phyloP scores from a whole-genome alignment of 2,329 filamentous ascomycete species.

The Zasmidium cellare region DNA sequence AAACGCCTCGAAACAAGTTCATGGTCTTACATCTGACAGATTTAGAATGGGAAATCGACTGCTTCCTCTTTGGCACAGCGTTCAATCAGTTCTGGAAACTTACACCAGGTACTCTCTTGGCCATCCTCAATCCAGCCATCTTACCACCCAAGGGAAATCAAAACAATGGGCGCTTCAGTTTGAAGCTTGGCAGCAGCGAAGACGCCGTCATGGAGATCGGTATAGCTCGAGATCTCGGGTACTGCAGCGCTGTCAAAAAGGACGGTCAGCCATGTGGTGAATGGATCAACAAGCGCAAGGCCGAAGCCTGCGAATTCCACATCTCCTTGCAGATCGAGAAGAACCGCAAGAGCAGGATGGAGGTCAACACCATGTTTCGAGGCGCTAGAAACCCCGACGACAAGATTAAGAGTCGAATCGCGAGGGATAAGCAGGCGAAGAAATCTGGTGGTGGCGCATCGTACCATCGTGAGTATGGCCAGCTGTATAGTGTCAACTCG shows the following conservation, averaged over 20 bases:
- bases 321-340: constrained; percentile 78
- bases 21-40: constrained; percentile 90
- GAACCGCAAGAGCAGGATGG: constrained; percentile 67
- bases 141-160: constrained; percentile 79
- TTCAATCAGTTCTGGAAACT: constrained; percentile 94
- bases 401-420: constrained; percentile 12
- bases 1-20: constrained; percentile 69
- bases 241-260: constrained; percentile 80
- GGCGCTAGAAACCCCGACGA: constrained; percentile 13
- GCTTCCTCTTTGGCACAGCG: constrained; percentile 88
- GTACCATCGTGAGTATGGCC: constrained; percentile 59
- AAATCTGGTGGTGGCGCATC: constrained; percentile 43
- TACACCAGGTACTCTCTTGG: constrained; percentile 85
- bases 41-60: constrained; percentile 83
- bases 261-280: constrained; percentile 77
- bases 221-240: constrained; percentile 78
- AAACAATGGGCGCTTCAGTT: constrained; percentile 79
- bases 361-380: constrained; percentile 68
- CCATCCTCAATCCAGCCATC: constrained; percentile 86
- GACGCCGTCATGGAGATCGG: constrained; percentile 92
- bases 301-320: constrained; percentile 90
- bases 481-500: constrained; percentile 43
- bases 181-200: constrained; percentile 80
- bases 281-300: constrained; percentile 88
- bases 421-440: constrained; percentile 12